Percentiles rank a stretch among this genome's conserved stretches.
These are phyloP conservation scores for Rhizodiscina lignyota DNA, from an alignment of 495 filamentous ascomycete species.

Conservation along the genomic window DNA sequence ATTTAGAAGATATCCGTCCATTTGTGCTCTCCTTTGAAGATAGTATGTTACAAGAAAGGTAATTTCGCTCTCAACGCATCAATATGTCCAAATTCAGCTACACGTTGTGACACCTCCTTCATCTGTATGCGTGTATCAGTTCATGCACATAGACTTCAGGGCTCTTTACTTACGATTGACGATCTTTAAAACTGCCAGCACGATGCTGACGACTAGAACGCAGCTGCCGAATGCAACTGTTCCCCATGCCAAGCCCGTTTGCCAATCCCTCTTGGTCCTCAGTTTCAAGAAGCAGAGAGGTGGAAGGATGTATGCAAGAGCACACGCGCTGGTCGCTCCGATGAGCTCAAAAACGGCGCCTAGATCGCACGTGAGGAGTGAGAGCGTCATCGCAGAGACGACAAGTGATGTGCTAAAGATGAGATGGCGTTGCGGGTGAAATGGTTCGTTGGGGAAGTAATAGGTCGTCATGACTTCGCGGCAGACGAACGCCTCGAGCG, in stretches of 20 bases:
- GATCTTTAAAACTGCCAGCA: slow-evolving; percentile 38
- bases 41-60: too few species aligned
- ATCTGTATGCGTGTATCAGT: too few species aligned
- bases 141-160: too few species aligned
- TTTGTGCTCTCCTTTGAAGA: too few species aligned
- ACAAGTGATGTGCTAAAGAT: slow-evolving; percentile 71
- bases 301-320: slow-evolving; percentile 87
- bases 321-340: slow-evolving; percentile 84
- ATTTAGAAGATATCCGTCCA: too few species aligned
- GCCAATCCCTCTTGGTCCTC: slow-evolving; percentile 54
- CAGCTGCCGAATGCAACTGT: slow-evolving; percentile 59
- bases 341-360: slow-evolving; percentile 91
- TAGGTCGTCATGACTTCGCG: slow-evolving; percentile 92
- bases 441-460: slow-evolving; percentile 68
- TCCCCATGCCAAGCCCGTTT: slow-evolving; percentile 47
- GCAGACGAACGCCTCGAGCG: slow-evolving; percentile 93
- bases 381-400: slow-evolving; percentile 56
- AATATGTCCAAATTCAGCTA: too few species aligned
- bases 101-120: too few species aligned
- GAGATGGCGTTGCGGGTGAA: slow-evolving; percentile 68
- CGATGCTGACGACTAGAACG: slow-evolving; percentile 74
- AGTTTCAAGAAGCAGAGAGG: slow-evolving; percentile 91
- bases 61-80: too few species aligned
- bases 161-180: too few species aligned
- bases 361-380: slow-evolving; percentile 77